A percentile compares a stretch with the other conserved stretches of the same genome.
These are phyloP conservation scores for Pseudozyma hubeiensis DNA, from an alignment of 1,284 basidiomycete species.

Conservation along the genomic window DNA sequence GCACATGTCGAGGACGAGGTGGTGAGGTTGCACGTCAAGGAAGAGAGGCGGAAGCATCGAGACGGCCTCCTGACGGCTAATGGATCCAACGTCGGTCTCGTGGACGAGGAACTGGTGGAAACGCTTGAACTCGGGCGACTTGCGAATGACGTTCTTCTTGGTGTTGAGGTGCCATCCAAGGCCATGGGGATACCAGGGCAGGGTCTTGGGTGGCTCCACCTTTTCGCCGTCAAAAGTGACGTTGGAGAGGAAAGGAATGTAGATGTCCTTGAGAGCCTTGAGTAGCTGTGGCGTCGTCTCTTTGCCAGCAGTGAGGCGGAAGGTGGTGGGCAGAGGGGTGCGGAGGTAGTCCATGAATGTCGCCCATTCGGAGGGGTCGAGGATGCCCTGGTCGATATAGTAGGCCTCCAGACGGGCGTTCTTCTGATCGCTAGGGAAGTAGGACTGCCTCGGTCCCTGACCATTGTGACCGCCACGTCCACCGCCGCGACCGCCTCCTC, in stretches of 20 bases:
- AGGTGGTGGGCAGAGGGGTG: conserved; percentile 88
- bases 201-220: conserved; percentile 78
- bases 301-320: conserved; percentile 78
- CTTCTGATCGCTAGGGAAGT: conserved; percentile 38
- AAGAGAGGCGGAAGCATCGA: conserved; percentile 98
- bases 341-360: conserved; percentile 78
- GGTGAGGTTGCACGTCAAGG: conserved; percentile 80
- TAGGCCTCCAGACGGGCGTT: conserved; percentile 61
- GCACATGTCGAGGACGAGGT: conserved; percentile 86
- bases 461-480: conserved; percentile 29
- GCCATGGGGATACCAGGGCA: conserved; percentile 92
- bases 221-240: conserved; percentile 82
- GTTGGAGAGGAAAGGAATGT: conserved; percentile 82
- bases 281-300: conserved; percentile 60
- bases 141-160: conserved; percentile 87
- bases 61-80: conserved; percentile 96
- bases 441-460: conserved; percentile 18
- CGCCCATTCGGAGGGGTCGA: conserved; percentile 77
- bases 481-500: conserved; percentile 38
- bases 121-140: conserved; percentile 90
- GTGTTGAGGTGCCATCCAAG: conserved; percentile 97
- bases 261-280: conserved; percentile 69
- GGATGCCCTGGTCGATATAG: conserved; percentile 65
- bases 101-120: conserved; percentile 97
- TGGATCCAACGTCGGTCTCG: conserved; percentile 97